These are phyloP conservation scores for Diutina ranongensis DNA, from an alignment of 1,139 yeast species.

Conservation along the genomic window DNA sequence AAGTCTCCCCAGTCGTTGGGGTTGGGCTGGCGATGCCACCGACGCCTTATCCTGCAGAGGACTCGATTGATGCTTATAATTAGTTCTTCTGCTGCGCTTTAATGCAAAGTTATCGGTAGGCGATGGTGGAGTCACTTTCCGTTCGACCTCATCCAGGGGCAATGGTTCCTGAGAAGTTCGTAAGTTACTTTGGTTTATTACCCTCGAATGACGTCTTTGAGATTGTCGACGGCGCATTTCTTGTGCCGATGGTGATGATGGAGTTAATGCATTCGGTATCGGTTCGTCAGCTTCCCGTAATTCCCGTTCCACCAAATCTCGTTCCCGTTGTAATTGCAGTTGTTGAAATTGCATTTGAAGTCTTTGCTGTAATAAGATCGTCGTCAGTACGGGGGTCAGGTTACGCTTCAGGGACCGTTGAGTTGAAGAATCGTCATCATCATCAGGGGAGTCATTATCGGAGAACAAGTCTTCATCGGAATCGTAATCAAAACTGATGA, in stretches of 20 bases:
- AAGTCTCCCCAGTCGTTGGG: conserved; percentile 15
- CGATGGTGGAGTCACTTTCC: not conserved
- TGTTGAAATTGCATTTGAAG: conserved; percentile 5
- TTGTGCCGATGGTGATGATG: not conserved
- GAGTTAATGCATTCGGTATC: too few species aligned
- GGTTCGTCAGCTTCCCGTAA: not conserved
- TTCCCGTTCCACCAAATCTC: not conserved
- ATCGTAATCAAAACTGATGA: not conserved
- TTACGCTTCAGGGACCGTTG: not conserved
- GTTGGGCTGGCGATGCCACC: conserved; percentile 7
- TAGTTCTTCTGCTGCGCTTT: conserved; percentile 31
- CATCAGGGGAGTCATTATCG: not conserved
- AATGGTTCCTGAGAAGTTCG: not conserved
- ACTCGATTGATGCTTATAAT: conserved; percentile 23
- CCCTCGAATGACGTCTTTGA: not conserved
- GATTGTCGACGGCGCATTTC: not conserved
- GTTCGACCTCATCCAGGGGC: too few species aligned
- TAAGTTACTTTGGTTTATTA: not conserved
- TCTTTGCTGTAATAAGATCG: conserved; percentile 1
- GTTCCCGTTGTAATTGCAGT: not conserved
- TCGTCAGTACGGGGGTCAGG: not conserved
- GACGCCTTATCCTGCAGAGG: not conserved
- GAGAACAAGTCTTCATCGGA: conserved; percentile 5
- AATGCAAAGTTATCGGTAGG: not conserved
- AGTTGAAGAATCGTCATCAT: not conserved